phyloP scores from a whole-genome alignment of 805 yeast genomes.

The Candida coquimbonensis region DNA sequence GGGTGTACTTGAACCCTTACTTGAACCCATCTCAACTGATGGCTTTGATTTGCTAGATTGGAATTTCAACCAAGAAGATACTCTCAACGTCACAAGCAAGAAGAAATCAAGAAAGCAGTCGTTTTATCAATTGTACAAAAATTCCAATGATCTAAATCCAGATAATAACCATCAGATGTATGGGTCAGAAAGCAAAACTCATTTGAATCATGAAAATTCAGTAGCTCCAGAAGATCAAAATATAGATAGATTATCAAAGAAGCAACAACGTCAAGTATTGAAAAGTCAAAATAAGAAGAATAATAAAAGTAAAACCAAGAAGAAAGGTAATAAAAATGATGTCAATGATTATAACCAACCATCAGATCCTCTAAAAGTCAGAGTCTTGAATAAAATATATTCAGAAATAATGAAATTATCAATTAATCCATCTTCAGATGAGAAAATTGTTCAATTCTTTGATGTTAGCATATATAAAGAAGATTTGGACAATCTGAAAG shows the following conservation, averaged over 20 bases:
- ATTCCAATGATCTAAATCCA: background rate
- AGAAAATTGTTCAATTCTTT: constrained; percentile 38
- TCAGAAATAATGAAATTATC: constrained; percentile 8
- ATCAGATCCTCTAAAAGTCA: constrained; percentile 15
- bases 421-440: constrained; percentile 12
- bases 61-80: constrained; percentile 11
- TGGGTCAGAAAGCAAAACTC: constrained; percentile 6
- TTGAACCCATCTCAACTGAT: constrained; percentile 14
- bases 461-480: constrained; percentile 52
- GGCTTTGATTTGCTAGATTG: constrained; percentile 41
- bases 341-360: constrained; percentile 9
- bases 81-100: too few species aligned
- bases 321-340: constrained; percentile 5
- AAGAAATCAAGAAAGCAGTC: too few species aligned
- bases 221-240: background rate
- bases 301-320: constrained; percentile 7
- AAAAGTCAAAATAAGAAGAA: background rate
- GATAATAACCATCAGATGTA: constrained; percentile 10
- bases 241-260: constrained; percentile 1
- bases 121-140: too few species aligned
- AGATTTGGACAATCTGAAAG: constrained; percentile 50
- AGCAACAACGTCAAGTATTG: constrained; percentile 1
- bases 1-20: background rate
- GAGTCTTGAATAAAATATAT: constrained; percentile 11
- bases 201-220: constrained; percentile 7